phyloP scores from a whole-genome alignment of 2,329 filamentous ascomycete species.

The Aspergillus caelatus region DNA sequence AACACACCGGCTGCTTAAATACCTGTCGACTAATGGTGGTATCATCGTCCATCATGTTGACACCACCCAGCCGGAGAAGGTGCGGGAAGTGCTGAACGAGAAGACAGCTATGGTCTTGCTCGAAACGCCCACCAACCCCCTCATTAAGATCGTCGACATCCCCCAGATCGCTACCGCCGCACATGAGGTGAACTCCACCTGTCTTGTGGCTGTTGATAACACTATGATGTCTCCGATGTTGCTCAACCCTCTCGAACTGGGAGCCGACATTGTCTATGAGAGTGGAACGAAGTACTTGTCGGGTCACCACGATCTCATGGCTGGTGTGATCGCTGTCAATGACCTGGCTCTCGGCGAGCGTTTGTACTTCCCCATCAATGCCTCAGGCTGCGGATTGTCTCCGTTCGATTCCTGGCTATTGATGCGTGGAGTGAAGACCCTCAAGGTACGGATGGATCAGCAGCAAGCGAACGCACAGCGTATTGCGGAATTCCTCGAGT shows the following conservation, averaged over 20 bases:
- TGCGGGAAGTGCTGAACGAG: conserved; percentile 67
- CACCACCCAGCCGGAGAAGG: conserved; percentile 76
- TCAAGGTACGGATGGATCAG: conserved; percentile 98
- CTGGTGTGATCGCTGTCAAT: conserved; percentile 92
- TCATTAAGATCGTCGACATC: conserved; percentile 98
- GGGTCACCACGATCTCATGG: conserved; percentile 98
- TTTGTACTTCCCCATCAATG: conserved; percentile 96
- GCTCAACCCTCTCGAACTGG: conserved; percentile 88
- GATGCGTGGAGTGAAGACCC: conserved; percentile 92
- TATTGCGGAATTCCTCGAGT: conserved; percentile 90
- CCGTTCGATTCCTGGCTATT: conserved; percentile 96
- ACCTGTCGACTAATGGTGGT: conserved; percentile 82
- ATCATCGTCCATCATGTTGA: conserved; percentile 97
- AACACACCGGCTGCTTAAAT: conserved; percentile 90
- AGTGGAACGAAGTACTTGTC: conserved; percentile 97
- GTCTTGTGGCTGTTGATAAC: conserved; percentile 92
- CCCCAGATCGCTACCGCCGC: conserved; percentile 73
- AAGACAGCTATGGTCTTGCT: conserved; percentile 96
- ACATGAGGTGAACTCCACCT: conserved; percentile 75
- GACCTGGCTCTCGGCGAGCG: conserved; percentile 79
- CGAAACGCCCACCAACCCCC: conserved; percentile 93
- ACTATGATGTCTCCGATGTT: conserved; percentile 98
- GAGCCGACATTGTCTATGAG: conserved; percentile 95
- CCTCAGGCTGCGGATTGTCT: conserved; percentile 88
- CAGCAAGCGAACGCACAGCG: conserved; percentile 90